Base-by-base conservation (phyloP, 805 yeast genomes). In the Candida ficus region DNA sequence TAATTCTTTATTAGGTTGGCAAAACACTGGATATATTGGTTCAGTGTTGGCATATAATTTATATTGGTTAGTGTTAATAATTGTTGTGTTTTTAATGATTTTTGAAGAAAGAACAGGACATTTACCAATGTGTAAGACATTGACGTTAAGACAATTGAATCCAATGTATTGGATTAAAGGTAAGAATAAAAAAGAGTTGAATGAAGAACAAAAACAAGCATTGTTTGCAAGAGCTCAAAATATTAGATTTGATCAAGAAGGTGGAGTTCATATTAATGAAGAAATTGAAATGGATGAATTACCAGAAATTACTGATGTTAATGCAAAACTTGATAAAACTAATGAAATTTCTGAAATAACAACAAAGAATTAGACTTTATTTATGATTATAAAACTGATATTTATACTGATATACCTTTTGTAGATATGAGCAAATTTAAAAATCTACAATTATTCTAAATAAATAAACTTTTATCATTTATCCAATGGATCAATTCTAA, bases 1-100 rank as follows among this genome's bases (percentile, higher is more conserved):
- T 75, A 91, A 91, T 59, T 86, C 97, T 21, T 64, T 91, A 42
- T 70, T 91, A 48, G 99, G 98, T 47, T 91, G 99, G 99, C 96
- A 89, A 69, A 91, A 91, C 67, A 77, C 95, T 39, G 98, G 96
- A 44, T 88, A 95, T 50, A 76, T 86, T 60, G 96, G 97, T 42
- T 87, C 96, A 5, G 90, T 91, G 44, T 67, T 91, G 39, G 77
- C 90, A 35, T 91, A 91, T 72, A 89, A 88, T 67, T 49, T 83
- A 47, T 91, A 91, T 71, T 91, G 99, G 99, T 53, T 90, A 40
- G 62, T 66, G 30, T 60, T 88, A 41, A 82, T 83, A 46, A 46
- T 67, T 18, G 63, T 71, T 28, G 57, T 91, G 33, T 39, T 57
- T 16, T 63, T 81, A 51, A 77, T 91, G 88, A 66, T 81, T 48